Conservation (phyloP, 176 grass and related monocot genomes). For the Oryza glumipatula region DNA sequence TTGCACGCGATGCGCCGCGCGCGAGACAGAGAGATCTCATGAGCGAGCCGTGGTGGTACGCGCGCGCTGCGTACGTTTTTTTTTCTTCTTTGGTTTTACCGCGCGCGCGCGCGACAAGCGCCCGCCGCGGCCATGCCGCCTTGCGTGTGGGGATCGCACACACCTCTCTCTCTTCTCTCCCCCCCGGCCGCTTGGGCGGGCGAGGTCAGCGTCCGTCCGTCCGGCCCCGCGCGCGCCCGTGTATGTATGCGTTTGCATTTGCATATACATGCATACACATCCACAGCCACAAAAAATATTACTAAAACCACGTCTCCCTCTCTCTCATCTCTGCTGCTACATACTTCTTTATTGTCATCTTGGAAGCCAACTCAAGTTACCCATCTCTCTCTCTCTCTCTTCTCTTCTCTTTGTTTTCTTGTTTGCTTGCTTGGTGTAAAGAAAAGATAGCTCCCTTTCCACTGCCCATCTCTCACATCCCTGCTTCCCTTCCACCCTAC, state of each 20-base stretch:
- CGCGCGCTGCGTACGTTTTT: not conserved
- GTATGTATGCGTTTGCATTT: not conserved
- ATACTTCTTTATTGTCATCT: constrained; percentile 70
- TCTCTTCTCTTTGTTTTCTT: not conserved
- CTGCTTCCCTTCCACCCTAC: constrained; percentile 65
- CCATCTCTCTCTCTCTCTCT: constrained; percentile 12
- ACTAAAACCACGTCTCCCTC: constrained; percentile 4
- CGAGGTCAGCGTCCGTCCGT: constrained; percentile 61
- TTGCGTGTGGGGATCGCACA: constrained; percentile 70
- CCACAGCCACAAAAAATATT: constrained; percentile 34
- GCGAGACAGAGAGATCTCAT: too few relatives aligned
- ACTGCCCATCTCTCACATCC: constrained; percentile 50
- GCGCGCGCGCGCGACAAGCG: constrained; percentile 35
- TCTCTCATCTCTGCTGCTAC: constrained; percentile 22
- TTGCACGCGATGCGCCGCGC: constrained; percentile 26
- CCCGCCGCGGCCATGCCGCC: constrained; percentile 54
- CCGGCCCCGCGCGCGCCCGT: constrained; percentile 10
- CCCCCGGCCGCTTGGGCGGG: constrained; percentile 23
- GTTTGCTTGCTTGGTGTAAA: constrained; percentile 58
- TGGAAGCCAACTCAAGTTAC: constrained; percentile 65
- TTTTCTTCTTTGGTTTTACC: not conserved
- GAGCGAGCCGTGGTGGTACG: not conserved
- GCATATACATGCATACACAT: not conserved
- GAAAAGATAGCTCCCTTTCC: constrained; percentile 50
- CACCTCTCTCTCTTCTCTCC: not conserved